Evolutionary conservation across 2,329 filamentous ascomycete genomes (phyloP), one percentile per base, ranked within the genome.

Genomic region (Canariomyces notabilis): DNA sequence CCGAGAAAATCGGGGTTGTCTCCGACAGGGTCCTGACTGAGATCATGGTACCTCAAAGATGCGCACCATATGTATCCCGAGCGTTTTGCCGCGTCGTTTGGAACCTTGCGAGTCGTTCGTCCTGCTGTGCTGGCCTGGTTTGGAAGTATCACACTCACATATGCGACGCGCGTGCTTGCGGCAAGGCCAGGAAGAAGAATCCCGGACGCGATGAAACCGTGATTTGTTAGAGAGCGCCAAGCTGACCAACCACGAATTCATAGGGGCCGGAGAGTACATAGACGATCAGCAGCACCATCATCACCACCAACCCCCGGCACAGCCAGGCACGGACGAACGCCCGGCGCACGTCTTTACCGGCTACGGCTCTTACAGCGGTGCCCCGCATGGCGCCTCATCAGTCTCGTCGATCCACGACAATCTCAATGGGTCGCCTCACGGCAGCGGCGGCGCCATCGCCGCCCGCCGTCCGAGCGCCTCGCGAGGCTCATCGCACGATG

Each of bases 291-390:
- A 81, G 62, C 76, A 80, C 61, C 75, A 83, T 62, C 84, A 87
- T 61, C 80, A 84, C 49, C 76, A 79, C 57, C 79, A 80, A 62
- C 72, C 77, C 48, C 77, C 76, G 48, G 76, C 74, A 57, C 71
- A 76, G 52, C 55, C 68, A 42, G 65, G 71, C 50, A 61, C 74
- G 52, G 85, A 90, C 60, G 75, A 86, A 51, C 84, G 87, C 56
- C 83, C 83, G 46, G 72, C 80, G 34, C 87, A 93, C 51, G 82
- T 84, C 56, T 94, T 93, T 67, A 74, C 79, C 39, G 78, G 78
- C 38, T 89, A 89, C 60, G 75, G 69, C 44, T 67, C 75, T 22
- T 88, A 87, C 44, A 72, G 72, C 43, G 75, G 78, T 60, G 68
- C 81, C 37, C 70, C 73, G 49, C 69, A 76, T 50, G 74, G 73